Percentiles rank a stretch among this genome's conserved stretches.
Evolutionary conservation across 495 filamentous ascomycete genomes (phyloP).

Genomic region (Sordaria brevicollis): DNA sequence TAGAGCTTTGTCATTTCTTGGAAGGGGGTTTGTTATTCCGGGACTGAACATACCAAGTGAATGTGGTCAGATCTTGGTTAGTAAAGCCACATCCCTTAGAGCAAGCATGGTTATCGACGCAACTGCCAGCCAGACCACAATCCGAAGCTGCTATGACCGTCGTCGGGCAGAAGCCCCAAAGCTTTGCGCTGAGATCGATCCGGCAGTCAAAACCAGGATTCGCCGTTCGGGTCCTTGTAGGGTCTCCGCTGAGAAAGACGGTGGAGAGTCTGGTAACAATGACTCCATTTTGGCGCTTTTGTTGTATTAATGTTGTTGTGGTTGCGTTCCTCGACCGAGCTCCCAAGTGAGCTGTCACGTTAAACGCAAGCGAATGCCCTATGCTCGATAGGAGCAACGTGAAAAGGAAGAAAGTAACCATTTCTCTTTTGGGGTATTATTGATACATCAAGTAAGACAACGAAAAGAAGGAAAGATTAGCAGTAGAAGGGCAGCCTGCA

Average conservation of each 20-base stretch:
- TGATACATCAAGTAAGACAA: neutral
- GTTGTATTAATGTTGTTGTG: neutral
- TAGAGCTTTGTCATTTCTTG: too few relatives aligned
- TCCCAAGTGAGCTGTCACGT: neutral
- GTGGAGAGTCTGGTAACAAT: conserved; percentile 6
- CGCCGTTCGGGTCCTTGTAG: conserved; percentile 2
- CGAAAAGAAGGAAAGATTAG: neutral
- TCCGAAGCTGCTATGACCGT: conserved; percentile 2
- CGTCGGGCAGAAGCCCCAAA: conserved; percentile 15
- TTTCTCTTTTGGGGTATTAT: neutral
- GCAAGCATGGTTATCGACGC: conserved; percentile 11
- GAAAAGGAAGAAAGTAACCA: neutral
- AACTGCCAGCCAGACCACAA: conserved; percentile 13
- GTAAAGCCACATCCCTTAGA: conserved; percentile 2
- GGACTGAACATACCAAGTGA: conserved; percentile 10
- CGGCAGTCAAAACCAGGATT: conserved; percentile 12
- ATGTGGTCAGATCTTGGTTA: conserved; percentile 3
- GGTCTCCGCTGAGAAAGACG: conserved; percentile 2
- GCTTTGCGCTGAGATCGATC: conserved; percentile 5
- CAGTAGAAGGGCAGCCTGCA: neutral
- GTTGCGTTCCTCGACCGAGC: neutral
- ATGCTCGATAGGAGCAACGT: neutral
- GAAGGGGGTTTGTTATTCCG: too few relatives aligned
- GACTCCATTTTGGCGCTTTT: neutral
- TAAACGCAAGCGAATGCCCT: neutral